These are phyloP conservation scores for Saccharomycopsis sp. DNA, from an alignment of 805 yeast genomes.

Conservation along the genomic window DNA sequence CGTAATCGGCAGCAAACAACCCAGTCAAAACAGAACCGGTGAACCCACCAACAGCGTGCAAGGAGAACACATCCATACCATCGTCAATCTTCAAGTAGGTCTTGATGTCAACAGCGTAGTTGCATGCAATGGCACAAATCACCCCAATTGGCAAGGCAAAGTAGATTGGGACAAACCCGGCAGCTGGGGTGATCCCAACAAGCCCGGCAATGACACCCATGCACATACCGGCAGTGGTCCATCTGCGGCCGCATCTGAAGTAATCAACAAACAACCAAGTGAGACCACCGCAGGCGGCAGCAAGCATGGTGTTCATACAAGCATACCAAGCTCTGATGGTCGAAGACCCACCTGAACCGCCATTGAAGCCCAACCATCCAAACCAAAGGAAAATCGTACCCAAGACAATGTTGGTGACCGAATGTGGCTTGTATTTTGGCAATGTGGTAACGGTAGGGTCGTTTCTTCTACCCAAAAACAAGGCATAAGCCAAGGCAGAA, in stretches of 20 bases:
- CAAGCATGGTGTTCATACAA: slow-evolving; percentile 82
- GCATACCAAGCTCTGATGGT: slow-evolving; percentile 93
- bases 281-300: slow-evolving; percentile 89
- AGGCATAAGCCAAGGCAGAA: slow-evolving; percentile 90
- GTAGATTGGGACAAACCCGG: slow-evolving; percentile 92
- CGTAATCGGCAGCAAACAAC: slow-evolving; percentile 84
- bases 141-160: slow-evolving; percentile 79
- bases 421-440: slow-evolving; percentile 91
- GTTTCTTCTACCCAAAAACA: slow-evolving; percentile 84
- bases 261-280: slow-evolving; percentile 92
- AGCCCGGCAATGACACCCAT: slow-evolving; percentile 91
- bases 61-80: slow-evolving; percentile 88
- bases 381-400: slow-evolving; percentile 96
- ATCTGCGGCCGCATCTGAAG: slow-evolving; percentile 69
- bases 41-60: slow-evolving; percentile 92
- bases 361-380: slow-evolving; percentile 99
- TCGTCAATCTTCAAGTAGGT: slow-evolving; percentile 70
- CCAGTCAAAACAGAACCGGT: slow-evolving; percentile 73
- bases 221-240: slow-evolving; percentile 92
- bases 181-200: slow-evolving; percentile 94
- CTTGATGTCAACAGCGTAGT: slow-evolving; percentile 79
- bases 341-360: slow-evolving; percentile 94
- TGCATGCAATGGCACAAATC: slow-evolving; percentile 50
- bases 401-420: slow-evolving; percentile 79
- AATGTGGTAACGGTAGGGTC: slow-evolving; percentile 65